phyloP scores from a whole-genome alignment of 345 rosid genomes.

The Eucalyptus viminalis region DNA sequence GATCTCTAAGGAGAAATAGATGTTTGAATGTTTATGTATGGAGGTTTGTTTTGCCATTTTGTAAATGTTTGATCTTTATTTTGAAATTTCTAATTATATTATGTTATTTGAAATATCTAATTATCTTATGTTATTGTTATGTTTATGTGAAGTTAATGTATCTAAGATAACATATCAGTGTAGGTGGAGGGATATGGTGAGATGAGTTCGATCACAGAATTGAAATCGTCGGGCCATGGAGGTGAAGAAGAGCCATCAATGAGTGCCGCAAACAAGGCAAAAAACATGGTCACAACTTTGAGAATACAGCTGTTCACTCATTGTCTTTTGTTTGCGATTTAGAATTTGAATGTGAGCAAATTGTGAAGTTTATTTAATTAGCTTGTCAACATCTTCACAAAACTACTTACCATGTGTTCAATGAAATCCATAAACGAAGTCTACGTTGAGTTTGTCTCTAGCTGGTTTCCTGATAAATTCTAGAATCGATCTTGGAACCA shows the following conservation, averaged over 20 bases:
- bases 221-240: not conserved
- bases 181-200: not conserved
- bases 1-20: not conserved
- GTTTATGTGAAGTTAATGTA: not conserved
- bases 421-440: not conserved
- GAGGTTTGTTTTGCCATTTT: not conserved
- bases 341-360: not conserved
- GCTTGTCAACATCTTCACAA: not conserved
- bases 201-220: not conserved
- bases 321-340: not conserved
- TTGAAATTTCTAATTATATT: no score
- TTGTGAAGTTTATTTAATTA: not conserved
- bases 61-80: no score
- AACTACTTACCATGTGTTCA: not conserved
- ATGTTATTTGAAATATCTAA: no score
- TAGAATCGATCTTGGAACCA: no score
- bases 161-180: not conserved
- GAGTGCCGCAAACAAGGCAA: not conserved
- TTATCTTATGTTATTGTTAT: no score
- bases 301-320: conserved; percentile 2
- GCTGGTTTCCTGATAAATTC: not conserved
- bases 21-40: not conserved
- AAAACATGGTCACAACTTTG: conserved; percentile 48
- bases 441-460: not conserved
- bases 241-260: not conserved